Evolutionary conservation across 495 filamentous ascomycete species (phyloP), one percentile per base, ranked within the genome.

Genomic region (Daldinia concentrica): DNA sequence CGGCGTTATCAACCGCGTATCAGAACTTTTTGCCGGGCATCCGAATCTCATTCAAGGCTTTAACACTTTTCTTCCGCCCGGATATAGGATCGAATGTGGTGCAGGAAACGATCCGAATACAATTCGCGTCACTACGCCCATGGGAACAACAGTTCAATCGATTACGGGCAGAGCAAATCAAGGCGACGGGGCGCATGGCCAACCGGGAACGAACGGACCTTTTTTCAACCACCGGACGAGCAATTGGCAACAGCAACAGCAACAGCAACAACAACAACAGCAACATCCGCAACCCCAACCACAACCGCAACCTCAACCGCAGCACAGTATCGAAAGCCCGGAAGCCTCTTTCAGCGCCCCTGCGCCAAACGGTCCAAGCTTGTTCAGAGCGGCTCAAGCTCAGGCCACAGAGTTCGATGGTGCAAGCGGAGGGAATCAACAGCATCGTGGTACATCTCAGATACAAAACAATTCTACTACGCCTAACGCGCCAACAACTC

Each of bases 41-140:
- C 96, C 96, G 14, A 94, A 93, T 72, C 87, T 99, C 2, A 98
- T 99, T 43, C 95, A 98, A 77, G 96, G 96, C 0, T 99, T 99
- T 80, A 99, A 99, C 73, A 99, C 96, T 0, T 99, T 99, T 75
- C 84, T 99, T 8, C 96, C 96, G 4, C 96, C 96, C 5, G 96
- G 96, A 3, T 99, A 98, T 77, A 89, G 94, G 32, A 99, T 99
- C 65, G 96, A 99, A 75, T 99, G 96, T 74, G 94, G 94, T 9
- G 89, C 92, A 5, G 90, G 91, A 43, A 93, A 95, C 62, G 94
- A 98, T 73, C 94, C 94, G 8, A 95, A 98, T 76, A 91, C 92
- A 3, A 99, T 99, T 72, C 89, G 96, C 39, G 96, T 99, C 48
- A 99, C 96, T 0, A 99, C 96, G 0, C 96, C 96, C 0, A 96